These are phyloP conservation scores for Epithemia pelagica DNA, from an alignment of 108 stramenopile genomes.

Conservation along the genomic window DNA sequence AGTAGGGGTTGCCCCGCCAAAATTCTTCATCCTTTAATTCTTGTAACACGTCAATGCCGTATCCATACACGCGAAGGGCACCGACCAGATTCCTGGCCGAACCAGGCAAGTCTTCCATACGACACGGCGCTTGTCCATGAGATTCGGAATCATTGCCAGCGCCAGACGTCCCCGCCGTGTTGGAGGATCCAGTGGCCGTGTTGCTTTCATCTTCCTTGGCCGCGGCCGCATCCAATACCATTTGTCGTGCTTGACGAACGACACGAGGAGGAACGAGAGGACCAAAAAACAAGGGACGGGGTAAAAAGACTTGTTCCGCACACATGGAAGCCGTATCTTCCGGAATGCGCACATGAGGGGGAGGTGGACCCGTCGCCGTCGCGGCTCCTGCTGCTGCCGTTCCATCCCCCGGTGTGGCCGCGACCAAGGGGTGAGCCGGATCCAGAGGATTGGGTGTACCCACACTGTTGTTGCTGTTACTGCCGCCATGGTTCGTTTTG, in stretches of 20 bases:
- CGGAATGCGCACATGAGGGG: not conserved
- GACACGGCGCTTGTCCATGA: conserved; percentile 6
- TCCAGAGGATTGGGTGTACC: not conserved
- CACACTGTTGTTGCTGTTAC: not conserved
- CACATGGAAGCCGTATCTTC: conserved; percentile 34
- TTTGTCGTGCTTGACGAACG: conserved; percentile 44
- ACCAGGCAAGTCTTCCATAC: conserved; percentile 26
- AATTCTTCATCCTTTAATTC: conserved; percentile 10
- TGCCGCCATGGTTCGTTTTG: not conserved
- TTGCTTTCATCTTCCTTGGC: not conserved
- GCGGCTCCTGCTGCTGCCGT: not conserved
- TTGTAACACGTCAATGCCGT: conserved; percentile 48
- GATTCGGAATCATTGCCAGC: conserved; percentile 4
- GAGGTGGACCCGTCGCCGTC: not conserved
- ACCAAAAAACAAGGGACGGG: conserved; percentile 84
- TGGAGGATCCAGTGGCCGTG: conserved; percentile 20
- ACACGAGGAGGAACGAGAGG: conserved; percentile 59
- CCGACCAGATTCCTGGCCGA: conserved; percentile 60
- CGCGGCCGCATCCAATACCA: conserved; percentile 18
- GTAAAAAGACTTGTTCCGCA: conserved; percentile 57
- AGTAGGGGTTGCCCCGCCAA: conserved; percentile 26
- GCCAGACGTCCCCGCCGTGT: not conserved
- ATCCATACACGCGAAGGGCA: conserved; percentile 66
- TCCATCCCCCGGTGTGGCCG: not conserved
- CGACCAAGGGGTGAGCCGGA: not conserved